Percentiles rank a stretch among this genome's conserved stretches.
These are phyloP conservation scores for Leccinum subgranulosum DNA, from an alignment of 768 basidiomycete genomes.

Conservation along the genomic window DNA sequence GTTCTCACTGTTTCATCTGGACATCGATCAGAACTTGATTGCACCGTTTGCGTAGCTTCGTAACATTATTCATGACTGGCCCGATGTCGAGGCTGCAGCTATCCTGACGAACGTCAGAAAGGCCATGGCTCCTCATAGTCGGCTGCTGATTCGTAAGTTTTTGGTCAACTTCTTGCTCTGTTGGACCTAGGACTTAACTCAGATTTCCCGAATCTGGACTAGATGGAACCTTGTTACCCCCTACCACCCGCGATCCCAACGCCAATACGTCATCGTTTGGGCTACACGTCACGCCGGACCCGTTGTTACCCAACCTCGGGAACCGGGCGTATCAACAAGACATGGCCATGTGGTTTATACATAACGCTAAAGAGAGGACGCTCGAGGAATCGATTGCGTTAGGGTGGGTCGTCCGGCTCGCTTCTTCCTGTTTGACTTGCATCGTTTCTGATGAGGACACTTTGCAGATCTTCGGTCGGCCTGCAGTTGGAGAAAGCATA, in stretches of 20 bases:
- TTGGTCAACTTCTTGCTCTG: neutral
- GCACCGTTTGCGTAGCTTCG: constrained; percentile 18
- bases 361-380: constrained; percentile 43
- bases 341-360: constrained; percentile 42
- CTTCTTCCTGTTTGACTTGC: neutral
- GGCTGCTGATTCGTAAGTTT: constrained; percentile 34
- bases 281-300: constrained; percentile 37
- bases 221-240: constrained; percentile 22
- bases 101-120: constrained; percentile 30
- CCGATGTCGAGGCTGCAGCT: constrained; percentile 28
- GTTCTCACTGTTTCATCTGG: neutral
- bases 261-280: constrained; percentile 1
- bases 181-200: neutral
- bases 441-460: neutral
- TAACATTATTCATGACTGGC: constrained; percentile 36
- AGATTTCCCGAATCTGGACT: neutral
- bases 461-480: neutral
- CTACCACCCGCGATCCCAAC: constrained; percentile 5
- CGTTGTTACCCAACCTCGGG: constrained; percentile 48
- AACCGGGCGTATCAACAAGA: constrained; percentile 43
- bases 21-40: neutral
- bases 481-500: neutral
- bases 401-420: neutral
- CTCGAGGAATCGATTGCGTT: constrained; percentile 12
- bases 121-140: constrained; percentile 29